Conservation (phyloP, 768 basidiomycete species). For the Nidularia pulvinata region DNA sequence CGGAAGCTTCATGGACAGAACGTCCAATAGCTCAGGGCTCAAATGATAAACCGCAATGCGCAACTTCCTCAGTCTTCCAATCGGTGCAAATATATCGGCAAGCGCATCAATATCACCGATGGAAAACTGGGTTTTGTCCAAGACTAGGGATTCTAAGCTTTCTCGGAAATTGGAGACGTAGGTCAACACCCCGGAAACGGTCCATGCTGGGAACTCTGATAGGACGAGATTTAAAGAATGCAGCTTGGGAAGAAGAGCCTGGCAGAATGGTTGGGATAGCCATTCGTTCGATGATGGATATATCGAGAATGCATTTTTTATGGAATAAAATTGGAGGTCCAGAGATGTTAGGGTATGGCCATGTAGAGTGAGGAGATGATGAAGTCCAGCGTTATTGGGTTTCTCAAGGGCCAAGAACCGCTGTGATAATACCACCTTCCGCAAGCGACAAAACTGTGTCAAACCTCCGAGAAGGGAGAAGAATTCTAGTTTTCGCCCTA, state of each 20-base stretch:
- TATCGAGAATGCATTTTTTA: background rate
- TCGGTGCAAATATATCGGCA: background rate
- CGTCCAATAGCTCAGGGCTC: background rate
- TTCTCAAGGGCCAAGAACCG: slow-evolving; percentile 10
- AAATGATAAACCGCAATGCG: background rate
- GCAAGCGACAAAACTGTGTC: slow-evolving; percentile 11
- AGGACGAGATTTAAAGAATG: background rate
- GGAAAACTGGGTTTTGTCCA: background rate
- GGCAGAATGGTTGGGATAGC: background rate
- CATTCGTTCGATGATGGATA: background rate
- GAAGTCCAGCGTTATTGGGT: slow-evolving; percentile 11
- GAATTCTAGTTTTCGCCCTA: slow-evolving; percentile 10
- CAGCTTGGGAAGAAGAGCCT: background rate
- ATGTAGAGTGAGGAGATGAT: slow-evolving; percentile 15
- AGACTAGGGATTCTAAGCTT: background rate
- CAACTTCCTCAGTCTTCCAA: background rate
- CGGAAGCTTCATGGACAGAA: background rate
- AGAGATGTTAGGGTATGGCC: slow-evolving; percentile 10
- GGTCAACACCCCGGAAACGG: background rate
- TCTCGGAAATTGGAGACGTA: background rate
- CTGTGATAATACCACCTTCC: slow-evolving; percentile 10
- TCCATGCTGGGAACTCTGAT: background rate
- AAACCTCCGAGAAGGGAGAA: slow-evolving; percentile 10
- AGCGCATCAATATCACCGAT: background rate
- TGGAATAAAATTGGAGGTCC: slow-evolving; percentile 3